Percentiles rank a stretch among this genome's conserved stretches.
Evolutionary conservation across 2,329 filamentous ascomycete species (phyloP).

Genomic region (Colletotrichum viniferum): DNA sequence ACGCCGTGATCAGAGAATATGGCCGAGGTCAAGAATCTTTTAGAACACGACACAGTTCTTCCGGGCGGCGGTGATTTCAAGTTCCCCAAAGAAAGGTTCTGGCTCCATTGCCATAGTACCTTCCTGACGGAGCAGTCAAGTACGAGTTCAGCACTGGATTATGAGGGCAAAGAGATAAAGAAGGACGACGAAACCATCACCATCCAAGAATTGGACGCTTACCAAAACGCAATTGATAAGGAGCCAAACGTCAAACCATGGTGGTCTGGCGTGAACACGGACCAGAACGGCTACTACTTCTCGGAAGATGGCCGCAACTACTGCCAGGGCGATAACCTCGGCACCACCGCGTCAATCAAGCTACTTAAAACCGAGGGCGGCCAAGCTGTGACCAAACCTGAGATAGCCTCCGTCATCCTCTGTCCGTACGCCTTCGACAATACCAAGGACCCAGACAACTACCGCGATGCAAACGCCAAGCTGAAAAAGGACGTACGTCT

Average conservation of each 20-base stretch:
- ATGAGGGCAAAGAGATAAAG: no score
- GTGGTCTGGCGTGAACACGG: background rate
- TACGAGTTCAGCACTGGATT: no score
- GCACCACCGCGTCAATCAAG: background rate
- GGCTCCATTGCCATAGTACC: no score
- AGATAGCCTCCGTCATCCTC: background rate
- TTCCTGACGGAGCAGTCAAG: no score
- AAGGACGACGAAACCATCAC: background rate
- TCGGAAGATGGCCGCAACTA: background rate
- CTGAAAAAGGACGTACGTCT: background rate
- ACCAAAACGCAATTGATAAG: background rate
- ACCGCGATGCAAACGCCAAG: background rate
- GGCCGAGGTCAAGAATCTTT: no score
- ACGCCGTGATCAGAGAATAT: no score
- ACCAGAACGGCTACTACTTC: background rate
- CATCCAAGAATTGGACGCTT: background rate
- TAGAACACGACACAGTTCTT: no score
- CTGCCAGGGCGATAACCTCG: background rate
- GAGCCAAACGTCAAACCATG: background rate
- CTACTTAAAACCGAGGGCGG: background rate
- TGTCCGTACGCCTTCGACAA: background rate
- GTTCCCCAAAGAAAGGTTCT: no score
- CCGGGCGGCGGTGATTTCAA: no score
- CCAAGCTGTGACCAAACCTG: background rate
- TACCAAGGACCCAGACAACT: background rate